A percentile compares a stretch with the other conserved stretches of the same genome.
Evolutionary conservation across 2,329 filamentous ascomycete genomes (phyloP).

Genomic region (Chrysosporium keratinophilum): DNA sequence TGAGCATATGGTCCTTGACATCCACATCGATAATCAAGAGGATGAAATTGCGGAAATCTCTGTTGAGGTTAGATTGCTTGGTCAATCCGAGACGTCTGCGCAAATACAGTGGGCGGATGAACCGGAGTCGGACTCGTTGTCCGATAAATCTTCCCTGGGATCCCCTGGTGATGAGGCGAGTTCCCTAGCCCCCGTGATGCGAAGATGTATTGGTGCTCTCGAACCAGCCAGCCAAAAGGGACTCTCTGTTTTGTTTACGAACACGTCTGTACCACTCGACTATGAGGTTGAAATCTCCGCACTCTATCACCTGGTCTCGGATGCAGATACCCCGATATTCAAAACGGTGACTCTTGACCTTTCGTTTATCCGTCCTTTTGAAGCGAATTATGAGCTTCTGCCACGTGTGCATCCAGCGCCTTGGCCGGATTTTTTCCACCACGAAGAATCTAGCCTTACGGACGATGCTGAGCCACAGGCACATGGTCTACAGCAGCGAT

Average conservation of each 20-base stretch:
- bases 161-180: conserved; percentile 13
- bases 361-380: conserved; percentile 71
- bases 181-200: conserved; percentile 17
- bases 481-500: conserved; percentile 65
- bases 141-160: conserved; percentile 13
- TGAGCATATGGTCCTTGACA: conserved; percentile 57
- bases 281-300: conserved; percentile 64
- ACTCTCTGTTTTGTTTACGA: conserved; percentile 40
- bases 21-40: conserved; percentile 72
- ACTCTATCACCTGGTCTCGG: conserved; percentile 67
- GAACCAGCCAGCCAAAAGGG: conserved; percentile 24
- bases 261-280: conserved; percentile 43
- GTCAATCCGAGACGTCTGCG: conserved; percentile 41
- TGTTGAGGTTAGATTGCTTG: conserved; percentile 58
- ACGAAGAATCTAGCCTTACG: conserved; percentile 21
- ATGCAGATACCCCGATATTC: conserved; percentile 68
- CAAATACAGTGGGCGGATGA: conserved; percentile 40
- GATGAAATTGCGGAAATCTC: conserved; percentile 64
- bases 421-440: conserved; percentile 81
- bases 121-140: conserved; percentile 17
- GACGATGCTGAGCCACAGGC: conserved; percentile 26
- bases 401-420: conserved; percentile 64
- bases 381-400: conserved; percentile 79
- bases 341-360: conserved; percentile 61
- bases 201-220: conserved; percentile 28